Percentiles rank a stretch among this genome's conserved stretches.
Conservation (phyloP, 2,329 filamentous ascomycete species). For the Sphaerulina populicola region DNA sequence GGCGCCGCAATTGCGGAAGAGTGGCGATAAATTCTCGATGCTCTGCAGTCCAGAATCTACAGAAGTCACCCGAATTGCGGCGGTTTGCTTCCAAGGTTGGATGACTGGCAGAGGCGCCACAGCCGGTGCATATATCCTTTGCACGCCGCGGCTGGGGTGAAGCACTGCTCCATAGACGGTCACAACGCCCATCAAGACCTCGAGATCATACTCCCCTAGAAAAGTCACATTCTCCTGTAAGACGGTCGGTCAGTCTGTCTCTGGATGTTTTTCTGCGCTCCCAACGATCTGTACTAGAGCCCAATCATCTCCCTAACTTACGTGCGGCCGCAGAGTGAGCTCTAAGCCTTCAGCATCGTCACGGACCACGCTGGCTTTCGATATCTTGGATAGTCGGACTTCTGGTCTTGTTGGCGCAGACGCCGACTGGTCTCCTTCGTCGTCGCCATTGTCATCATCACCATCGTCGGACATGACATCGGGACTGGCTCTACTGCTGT, state of each 20-base stretch:
- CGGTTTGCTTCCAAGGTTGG: slow-evolving; percentile 36
- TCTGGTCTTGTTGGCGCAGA: not conserved
- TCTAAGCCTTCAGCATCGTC: slow-evolving; percentile 17
- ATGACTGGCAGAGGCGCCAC: slow-evolving; percentile 64
- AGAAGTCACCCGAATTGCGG: slow-evolving; percentile 52
- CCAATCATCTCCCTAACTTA: not conserved
- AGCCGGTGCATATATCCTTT: slow-evolving; percentile 56
- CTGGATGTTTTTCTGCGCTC: not conserved
- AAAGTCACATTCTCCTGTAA: slow-evolving; percentile 33
- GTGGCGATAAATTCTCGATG: slow-evolving; percentile 54
- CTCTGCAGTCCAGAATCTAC: slow-evolving; percentile 43
- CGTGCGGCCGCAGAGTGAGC: slow-evolving; percentile 21
- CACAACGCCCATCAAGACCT: slow-evolving; percentile 53
- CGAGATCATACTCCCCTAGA: slow-evolving; percentile 60
- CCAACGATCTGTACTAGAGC: not conserved
- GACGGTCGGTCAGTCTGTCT: not conserved
- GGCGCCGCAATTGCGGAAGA: slow-evolving; percentile 61
- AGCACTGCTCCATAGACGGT: slow-evolving; percentile 59
- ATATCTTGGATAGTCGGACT: slow-evolving; percentile 14
- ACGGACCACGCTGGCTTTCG: slow-evolving; percentile 11
- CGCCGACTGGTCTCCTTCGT: not conserved
- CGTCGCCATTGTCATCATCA: not conserved
- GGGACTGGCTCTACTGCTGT: slow-evolving; percentile 1
- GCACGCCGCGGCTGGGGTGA: slow-evolving; percentile 29
- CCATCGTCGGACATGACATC: not conserved